phyloP scores from a whole-genome alignment of 108 stramenopile genomes.

The Cylindrotheca closterium region DNA sequence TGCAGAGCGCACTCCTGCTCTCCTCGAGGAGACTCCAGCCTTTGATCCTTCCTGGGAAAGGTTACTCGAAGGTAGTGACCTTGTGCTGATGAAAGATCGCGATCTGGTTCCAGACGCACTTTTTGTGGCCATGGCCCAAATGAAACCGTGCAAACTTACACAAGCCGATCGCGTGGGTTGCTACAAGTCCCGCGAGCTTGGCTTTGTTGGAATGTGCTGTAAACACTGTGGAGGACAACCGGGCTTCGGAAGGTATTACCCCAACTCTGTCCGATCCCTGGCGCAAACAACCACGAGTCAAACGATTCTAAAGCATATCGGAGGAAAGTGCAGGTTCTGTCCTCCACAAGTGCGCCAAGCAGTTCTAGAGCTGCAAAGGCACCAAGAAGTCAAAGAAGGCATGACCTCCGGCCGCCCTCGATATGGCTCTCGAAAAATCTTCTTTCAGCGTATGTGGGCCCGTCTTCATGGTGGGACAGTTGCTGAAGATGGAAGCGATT shows the following conservation, averaged over 20 bases:
- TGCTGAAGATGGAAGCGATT: slow-evolving; percentile 15
- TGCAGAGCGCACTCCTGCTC: slow-evolving; percentile 1
- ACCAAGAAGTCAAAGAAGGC: slow-evolving; percentile 39
- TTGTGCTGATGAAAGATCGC: slow-evolving; percentile 56
- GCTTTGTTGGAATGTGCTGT: slow-evolving; percentile 71
- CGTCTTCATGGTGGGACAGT: slow-evolving; percentile 46
- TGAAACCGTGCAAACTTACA: slow-evolving; percentile 50
- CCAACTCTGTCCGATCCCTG: slow-evolving; percentile 59
- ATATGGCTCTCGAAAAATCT: slow-evolving; percentile 74
- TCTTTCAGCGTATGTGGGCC: slow-evolving; percentile 75
- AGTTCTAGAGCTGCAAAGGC: slow-evolving; percentile 38
- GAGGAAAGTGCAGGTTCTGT: slow-evolving; percentile 56
- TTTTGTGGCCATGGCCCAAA: slow-evolving; percentile 75
- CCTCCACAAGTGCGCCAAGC: slow-evolving; percentile 54
- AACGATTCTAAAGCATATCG: slow-evolving; percentile 78
- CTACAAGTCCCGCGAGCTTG: slow-evolving; percentile 62
- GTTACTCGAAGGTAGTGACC: slow-evolving; percentile 32
- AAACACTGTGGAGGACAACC: slow-evolving; percentile 72
- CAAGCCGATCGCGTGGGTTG: slow-evolving; percentile 64
- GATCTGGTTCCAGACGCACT: slow-evolving; percentile 71
- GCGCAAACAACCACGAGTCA: slow-evolving; percentile 79
- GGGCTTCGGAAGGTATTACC: slow-evolving; percentile 70
- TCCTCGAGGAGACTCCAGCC: slow-evolving; percentile 13
- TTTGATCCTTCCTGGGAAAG: slow-evolving; percentile 14
- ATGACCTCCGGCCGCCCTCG: slow-evolving; percentile 50